A percentile compares a stretch with the other conserved stretches of the same genome.
phyloP scores from a whole-genome alignment of 75 land plant species.

The Ceratopteris richardii region DNA sequence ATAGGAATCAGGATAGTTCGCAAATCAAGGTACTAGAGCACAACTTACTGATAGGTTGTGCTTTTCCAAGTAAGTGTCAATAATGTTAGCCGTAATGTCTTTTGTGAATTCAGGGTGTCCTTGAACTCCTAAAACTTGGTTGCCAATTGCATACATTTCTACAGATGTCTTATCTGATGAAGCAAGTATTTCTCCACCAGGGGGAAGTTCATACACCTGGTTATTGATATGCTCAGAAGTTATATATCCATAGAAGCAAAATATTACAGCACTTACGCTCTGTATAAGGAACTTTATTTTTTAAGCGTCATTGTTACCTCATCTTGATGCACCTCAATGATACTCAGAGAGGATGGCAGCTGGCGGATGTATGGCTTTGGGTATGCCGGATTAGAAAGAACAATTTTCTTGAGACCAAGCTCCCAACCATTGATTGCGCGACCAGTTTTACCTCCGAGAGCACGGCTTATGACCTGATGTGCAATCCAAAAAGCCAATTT shows the following conservation, averaged over 20 bases:
- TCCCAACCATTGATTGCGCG: conserved; percentile 74
- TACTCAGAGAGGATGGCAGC: conserved; percentile 35
- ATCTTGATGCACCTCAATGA: conserved; percentile 67
- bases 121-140: conserved; percentile 73
- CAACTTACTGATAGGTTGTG: conserved; percentile 38
- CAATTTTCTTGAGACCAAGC: conserved; percentile 49
- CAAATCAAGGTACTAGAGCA: too few species aligned
- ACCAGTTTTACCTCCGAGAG: conserved; percentile 77
- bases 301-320: too few species aligned
- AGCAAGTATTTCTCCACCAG: conserved; percentile 47
- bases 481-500: too few species aligned
- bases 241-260: too few species aligned
- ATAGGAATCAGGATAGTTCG: background rate
- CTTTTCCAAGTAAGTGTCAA: conserved; percentile 28
- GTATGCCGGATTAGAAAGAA: conserved; percentile 19
- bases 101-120: conserved; percentile 83
- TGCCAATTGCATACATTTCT: conserved; percentile 59
- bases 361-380: conserved; percentile 32
- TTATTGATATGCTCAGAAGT: too few species aligned
- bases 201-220: conserved; percentile 55
- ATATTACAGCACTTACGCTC: too few species aligned
- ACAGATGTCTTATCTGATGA: conserved; percentile 52
- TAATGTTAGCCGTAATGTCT: conserved; percentile 54
- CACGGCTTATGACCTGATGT: conserved; percentile 64
- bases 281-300: too few species aligned